A percentile compares a stretch with the other conserved stretches of the same genome.
Conservation (phyloP, 2,329 filamentous ascomycete species). For the Sodiomyces alkalinus region DNA sequence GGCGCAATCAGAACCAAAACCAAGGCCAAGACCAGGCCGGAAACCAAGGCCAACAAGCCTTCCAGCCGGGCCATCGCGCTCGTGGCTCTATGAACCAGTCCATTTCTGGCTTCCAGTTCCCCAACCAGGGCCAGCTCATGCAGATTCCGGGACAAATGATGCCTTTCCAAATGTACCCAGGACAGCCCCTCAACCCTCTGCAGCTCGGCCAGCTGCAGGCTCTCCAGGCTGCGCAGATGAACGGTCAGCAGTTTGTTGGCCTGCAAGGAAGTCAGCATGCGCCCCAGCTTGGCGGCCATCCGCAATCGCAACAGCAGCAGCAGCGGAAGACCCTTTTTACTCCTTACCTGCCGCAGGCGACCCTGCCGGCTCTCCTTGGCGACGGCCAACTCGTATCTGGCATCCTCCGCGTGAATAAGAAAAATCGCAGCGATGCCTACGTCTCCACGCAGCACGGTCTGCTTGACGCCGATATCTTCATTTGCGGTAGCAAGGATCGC, state of each 20-base stretch:
- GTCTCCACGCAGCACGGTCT: conserved; percentile 79
- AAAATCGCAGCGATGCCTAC: conserved; percentile 97
- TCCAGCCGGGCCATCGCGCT: conserved; percentile 83
- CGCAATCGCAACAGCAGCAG: conserved; percentile 65
- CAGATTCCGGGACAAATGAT: conserved; percentile 79
- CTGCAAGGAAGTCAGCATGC: conserved; percentile 59
- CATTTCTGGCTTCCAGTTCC: conserved; percentile 79
- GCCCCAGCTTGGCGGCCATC: conserved; percentile 41
- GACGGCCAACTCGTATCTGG: conserved; percentile 93
- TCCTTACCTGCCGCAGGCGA: conserved; percentile 90
- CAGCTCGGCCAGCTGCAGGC: conserved; percentile 86
- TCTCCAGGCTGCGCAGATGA: conserved; percentile 76
- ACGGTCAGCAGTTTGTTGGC: conserved; percentile 57
- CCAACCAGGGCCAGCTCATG: conserved; percentile 72
- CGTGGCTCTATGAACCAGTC: conserved; percentile 80
- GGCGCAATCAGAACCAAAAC: conserved; percentile 63
- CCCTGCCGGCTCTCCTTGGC: conserved; percentile 73
- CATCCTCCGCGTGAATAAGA: conserved; percentile 97
- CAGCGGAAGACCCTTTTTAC: conserved; percentile 98
- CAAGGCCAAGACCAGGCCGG: conserved; percentile 49
- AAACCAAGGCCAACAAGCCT: conserved; percentile 44
- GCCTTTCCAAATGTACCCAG: conserved; percentile 68
- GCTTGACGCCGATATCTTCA: conserved; percentile 96
- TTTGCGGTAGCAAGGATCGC: conserved; percentile 96
- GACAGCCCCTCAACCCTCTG: conserved; percentile 75